These are phyloP conservation scores for Trypanosoma melophagium DNA, from an alignment of 208 protist genomes.

Conservation along the genomic window DNA sequence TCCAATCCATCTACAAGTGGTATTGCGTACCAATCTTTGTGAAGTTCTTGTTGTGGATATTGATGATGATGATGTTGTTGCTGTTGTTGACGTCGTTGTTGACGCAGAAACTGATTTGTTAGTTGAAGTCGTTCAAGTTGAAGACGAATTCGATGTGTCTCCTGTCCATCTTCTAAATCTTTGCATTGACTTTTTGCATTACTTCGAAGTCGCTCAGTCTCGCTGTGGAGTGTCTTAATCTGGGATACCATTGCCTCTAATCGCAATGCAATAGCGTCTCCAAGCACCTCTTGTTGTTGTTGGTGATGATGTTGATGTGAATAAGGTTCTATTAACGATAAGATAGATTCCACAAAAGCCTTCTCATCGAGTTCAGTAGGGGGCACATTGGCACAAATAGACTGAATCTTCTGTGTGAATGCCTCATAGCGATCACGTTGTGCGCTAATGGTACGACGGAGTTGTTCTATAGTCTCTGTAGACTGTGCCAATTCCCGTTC, in stretches of 20 bases:
- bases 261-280: conserved; percentile 1
- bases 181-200: neutral
- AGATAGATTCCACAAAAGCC: neutral
- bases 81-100: neutral
- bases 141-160: neutral
- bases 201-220: neutral
- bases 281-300: neutral
- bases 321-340: too few relatives aligned
- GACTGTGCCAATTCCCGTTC: conserved; percentile 4
- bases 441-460: conserved; percentile 2
- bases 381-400: conserved; percentile 3
- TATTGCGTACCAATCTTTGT: conserved; percentile 5
- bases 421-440: conserved; percentile 19
- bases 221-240: neutral
- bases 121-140: conserved; percentile 7
- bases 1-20: conserved; percentile 11
- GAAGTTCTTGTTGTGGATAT: neutral
- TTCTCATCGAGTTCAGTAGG: neutral
- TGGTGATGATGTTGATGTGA: neutral
- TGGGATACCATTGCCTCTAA: conserved; percentile 11
- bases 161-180: too few relatives aligned
- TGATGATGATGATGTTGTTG: neutral
- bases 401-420: conserved; percentile 9
- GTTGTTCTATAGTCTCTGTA: conserved; percentile 6
- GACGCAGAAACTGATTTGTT: conserved; percentile 5